Base-by-base conservation (phyloP, 2,329 filamentous ascomycete genomes). In the Calonectria naviculata region DNA sequence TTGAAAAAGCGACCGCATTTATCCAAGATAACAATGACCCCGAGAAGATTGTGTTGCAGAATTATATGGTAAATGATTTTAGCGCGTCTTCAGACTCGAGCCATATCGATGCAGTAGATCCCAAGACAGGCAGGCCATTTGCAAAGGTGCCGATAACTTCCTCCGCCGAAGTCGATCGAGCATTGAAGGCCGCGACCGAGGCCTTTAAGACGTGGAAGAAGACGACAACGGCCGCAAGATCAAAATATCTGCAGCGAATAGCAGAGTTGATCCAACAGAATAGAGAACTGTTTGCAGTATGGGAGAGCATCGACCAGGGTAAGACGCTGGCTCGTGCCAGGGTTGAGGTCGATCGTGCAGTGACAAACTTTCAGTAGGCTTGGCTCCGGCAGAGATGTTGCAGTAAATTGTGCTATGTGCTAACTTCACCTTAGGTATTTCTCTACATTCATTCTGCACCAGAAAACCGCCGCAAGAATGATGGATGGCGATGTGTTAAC, bases 111-210 rank as follows among this genome's bases (percentile, higher is more conserved):
- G 34, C 52, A 21, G 21, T 58, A 12, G 31, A 58, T 26, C 52
- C 52, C 52, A 58, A 58, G 21, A 58, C 31, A 8, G 31, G 31
- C 31, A 24, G 38, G 15, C 29, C 52, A 15, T 58, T 58, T 36
- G 52, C 52, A 13, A 58, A 58, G 13, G 52, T 58, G 52, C 52
- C 52, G n/a, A 58, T 58, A 58, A 58, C n/a, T 38, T 58, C 52
- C 13, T 38, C 31, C 2, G 21, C 15, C 21, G 52, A 58, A 21
- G 52, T 58, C 15, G 31, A 58, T 7, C 52, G 17, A 26, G 52
- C 52, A 2, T 36, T 58, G 21, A 6, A 38, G 24, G 34, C 31
- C 6, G 52, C 52, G n/a, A 58, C 52, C 9, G 52, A 38, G n/a
- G 52, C 52, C 24, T 58, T 58, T n/a, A 58, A 58, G 52, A 58